Conservation (phyloP, 495 filamentous ascomycete species). For the Letharia columbiana region DNA sequence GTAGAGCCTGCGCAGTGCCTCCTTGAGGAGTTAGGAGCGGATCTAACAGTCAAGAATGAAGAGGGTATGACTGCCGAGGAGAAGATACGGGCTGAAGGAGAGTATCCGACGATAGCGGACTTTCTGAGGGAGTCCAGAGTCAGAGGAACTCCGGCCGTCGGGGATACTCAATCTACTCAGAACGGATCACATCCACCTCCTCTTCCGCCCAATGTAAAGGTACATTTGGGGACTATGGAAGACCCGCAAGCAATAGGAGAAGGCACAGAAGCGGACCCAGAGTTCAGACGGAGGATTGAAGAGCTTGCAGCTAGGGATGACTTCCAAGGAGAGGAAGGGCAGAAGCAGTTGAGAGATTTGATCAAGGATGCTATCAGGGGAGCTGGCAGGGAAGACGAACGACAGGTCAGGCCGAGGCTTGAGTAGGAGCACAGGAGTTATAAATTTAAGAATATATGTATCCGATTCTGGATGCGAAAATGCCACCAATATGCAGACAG, state of each 20-base stretch:
- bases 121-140: constrained; percentile 52
- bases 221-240: constrained; percentile 59
- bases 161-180: constrained; percentile 16
- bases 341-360: constrained; percentile 58
- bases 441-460: neutral
- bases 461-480: neutral
- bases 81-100: constrained; percentile 60
- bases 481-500: constrained; percentile 1
- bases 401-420: constrained; percentile 50
- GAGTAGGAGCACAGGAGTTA: neutral
- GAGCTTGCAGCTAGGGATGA: constrained; percentile 64
- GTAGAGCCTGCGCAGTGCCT: constrained; percentile 65
- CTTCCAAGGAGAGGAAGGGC: constrained; percentile 61
- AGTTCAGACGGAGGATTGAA: constrained; percentile 66
- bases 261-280: constrained; percentile 58
- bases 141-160: constrained; percentile 25
- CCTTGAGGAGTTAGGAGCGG: constrained; percentile 71
- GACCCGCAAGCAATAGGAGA: constrained; percentile 46
- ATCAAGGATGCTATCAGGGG: constrained; percentile 60
- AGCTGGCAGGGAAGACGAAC: constrained; percentile 40
- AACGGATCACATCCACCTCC: constrained; percentile 34
- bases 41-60: constrained; percentile 50
- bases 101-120: constrained; percentile 57
- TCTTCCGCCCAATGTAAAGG: constrained; percentile 55
- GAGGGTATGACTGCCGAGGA: constrained; percentile 64